Percentiles rank a stretch among this genome's conserved stretches.
phyloP scores from a whole-genome alignment of 257 asterid species.

The Solanum piurae region DNA sequence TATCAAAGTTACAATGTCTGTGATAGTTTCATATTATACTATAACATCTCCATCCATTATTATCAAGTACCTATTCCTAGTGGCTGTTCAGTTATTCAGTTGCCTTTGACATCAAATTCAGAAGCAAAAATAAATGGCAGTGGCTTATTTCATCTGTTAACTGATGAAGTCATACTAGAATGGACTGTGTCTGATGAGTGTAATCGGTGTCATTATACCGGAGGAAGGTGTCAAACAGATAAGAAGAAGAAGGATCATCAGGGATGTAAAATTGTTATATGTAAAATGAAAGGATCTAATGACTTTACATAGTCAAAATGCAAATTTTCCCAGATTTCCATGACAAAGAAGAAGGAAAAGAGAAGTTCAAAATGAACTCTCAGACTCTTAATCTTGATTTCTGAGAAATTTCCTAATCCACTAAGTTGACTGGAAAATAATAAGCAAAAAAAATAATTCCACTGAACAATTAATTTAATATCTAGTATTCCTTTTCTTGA shows the following conservation, averaged over 20 bases:
- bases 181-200: constrained; percentile 2
- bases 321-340: neutral
- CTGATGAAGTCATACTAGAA: neutral
- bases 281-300: neutral
- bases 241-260: too few species aligned
- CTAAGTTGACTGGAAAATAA: neutral
- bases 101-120: neutral
- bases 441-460: neutral
- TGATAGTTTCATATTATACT: neutral
- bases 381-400: neutral
- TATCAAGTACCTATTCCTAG: neutral
- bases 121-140: neutral
- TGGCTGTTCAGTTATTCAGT: neutral
- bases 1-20: neutral
- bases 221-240: neutral
- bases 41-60: neutral
- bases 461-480: neutral
- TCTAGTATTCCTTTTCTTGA: neutral
- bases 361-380: fast-evolving
- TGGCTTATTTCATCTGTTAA: neutral
- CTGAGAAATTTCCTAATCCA: neutral
- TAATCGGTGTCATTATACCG: neutral
- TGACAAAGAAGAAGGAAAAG: neutral
- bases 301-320: neutral
- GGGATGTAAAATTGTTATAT: neutral